Base-by-base conservation (phyloP, 352 stramenopile species). In the Hyaloperonospora arabidopsidis region DNA sequence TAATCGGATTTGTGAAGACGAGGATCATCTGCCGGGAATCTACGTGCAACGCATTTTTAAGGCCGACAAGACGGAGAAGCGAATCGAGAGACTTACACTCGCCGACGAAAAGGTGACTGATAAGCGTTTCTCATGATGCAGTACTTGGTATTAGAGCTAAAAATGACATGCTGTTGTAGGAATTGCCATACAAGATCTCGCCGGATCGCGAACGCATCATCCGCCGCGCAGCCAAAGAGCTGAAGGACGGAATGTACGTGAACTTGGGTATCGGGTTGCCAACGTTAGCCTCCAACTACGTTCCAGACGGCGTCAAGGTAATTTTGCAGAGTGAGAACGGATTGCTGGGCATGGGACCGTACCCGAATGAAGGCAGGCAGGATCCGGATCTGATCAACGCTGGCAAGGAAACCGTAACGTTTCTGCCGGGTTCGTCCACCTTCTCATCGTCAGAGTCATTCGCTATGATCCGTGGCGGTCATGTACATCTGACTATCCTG, bases 301-400 rank as follows among this genome's bases (percentile, higher is more conserved):
- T 98, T 15, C 95, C 95, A 2, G 61, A 92, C 19, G 89, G 86
- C 61, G 86, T 98, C 44, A 87, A 95, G 38, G 96, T 98, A 50
- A 86, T 97, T 63, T 72, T 98, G 35, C 95, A 98, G 58, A 96
- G 84, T 44, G 95, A 98, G 61, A 98, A 98, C 67, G 95, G 95
- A 22, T 68, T 98, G 8, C 71, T 98, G 49, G 95, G 94, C 44
- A 95, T 98, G 68, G 86, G 84, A 17, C 93, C 94, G 41, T 96
- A 97, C 76, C 87, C 84, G 21, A 84, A 85, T 44, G 74, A 87
- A 29, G 89, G 90, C 54, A 63, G 93, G 43, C 76, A 92, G 45
- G 93, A 98, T 69, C 64, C 92, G 7, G 95, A 98, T 59, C 78
- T 98, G 38, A 98, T 98, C 69, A 98, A 98, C 69, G 95, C 95